phyloP scores from a whole-genome alignment of 148 eudicot species.

The Drosera capensis region DNA sequence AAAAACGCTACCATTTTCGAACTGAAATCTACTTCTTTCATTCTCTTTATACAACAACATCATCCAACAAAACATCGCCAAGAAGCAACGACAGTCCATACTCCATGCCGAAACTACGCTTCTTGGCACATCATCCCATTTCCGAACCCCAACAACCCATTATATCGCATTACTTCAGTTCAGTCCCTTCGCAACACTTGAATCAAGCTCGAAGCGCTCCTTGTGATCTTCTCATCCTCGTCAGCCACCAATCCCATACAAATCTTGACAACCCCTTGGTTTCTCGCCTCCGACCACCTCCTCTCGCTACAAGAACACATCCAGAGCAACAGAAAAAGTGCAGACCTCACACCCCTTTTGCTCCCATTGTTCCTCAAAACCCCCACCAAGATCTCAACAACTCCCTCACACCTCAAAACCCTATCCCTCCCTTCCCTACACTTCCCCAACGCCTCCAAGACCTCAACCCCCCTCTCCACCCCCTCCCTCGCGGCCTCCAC shows the following conservation, averaged over 20 bases:
- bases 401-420: conserved; percentile 28
- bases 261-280: conserved; percentile 53
- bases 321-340: conserved; percentile 40
- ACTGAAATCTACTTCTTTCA: conserved; percentile 1
- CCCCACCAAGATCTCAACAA: conserved; percentile 31
- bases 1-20: not conserved
- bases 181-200: conserved; percentile 44
- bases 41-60: conserved; percentile 27
- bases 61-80: conserved; percentile 15
- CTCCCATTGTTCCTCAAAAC: conserved; percentile 68
- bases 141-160: conserved; percentile 8
- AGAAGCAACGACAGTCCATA: conserved; percentile 5
- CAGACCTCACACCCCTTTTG: conserved; percentile 64
- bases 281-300: conserved; percentile 25
- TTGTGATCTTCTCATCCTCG: conserved; percentile 76
- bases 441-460: conserved; percentile 54
- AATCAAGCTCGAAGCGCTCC: conserved; percentile 56
- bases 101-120: not conserved
- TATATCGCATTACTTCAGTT: not conserved
- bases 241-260: conserved; percentile 59
- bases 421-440: conserved; percentile 60
- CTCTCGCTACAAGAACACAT: conserved; percentile 37
- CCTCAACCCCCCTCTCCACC: conserved; percentile 71
- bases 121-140: conserved; percentile 1
- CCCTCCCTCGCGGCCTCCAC: conserved; percentile 27